phyloP scores from a whole-genome alignment of 805 yeast genomes.

The Dipodascopsis tothii region DNA sequence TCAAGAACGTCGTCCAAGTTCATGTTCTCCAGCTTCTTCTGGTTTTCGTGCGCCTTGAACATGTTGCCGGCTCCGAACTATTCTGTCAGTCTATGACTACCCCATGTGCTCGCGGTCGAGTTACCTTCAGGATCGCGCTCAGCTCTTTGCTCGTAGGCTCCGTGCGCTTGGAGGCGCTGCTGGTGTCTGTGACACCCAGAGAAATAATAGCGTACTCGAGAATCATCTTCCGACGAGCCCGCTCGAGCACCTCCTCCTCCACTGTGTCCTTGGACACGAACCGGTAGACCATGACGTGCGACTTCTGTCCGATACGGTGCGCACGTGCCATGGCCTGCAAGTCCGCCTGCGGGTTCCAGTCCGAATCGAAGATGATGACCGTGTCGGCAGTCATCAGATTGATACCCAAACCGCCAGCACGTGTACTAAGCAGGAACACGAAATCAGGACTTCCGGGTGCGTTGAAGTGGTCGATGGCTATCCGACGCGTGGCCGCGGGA shows the following conservation, averaged over 20 bases:
- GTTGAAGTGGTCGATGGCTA: conserved; percentile 93
- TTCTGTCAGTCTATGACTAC: no score
- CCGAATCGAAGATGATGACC: conserved; percentile 93
- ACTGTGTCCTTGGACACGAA: conserved; percentile 97
- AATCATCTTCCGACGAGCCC: conserved; percentile 97
- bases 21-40: conserved; percentile 88
- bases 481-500: conserved; percentile 86
- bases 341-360: conserved; percentile 99
- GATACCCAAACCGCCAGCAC: conserved; percentile 99
- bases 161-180: conserved; percentile 43
- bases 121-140: conserved; percentile 70
- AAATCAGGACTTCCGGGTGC: conserved; percentile 89
- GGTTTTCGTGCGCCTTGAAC: conserved; percentile 94
- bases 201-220: conserved; percentile 95
- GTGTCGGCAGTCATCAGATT: conserved; percentile 99
- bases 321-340: conserved; percentile 99
- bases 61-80: conserved; percentile 93
- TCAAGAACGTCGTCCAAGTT: conserved; percentile 91
- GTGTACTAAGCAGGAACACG: conserved; percentile 79
- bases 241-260: conserved; percentile 92
- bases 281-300: conserved; percentile 94
- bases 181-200: conserved; percentile 81
- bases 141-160: conserved; percentile 83
- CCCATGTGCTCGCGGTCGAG: no score
- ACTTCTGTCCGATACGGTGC: conserved; percentile 98